These are phyloP conservation scores for Cyclotella sp. DNA, from an alignment of 108 stramenopile species.

Conservation along the genomic window DNA sequence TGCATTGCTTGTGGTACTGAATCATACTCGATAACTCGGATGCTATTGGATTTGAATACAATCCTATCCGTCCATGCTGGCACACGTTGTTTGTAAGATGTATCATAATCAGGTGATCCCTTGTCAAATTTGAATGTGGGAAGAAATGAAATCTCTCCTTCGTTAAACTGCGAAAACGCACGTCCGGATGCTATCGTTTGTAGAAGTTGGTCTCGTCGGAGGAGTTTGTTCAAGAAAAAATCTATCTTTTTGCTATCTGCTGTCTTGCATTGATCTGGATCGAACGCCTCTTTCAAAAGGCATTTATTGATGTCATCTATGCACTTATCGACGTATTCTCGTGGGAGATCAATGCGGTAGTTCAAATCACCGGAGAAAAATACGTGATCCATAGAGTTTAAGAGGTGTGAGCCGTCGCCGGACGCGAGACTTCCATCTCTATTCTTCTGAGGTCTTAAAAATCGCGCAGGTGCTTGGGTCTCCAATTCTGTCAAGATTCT, in stretches of 20 bases:
- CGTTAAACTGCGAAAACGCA: conserved; percentile 78
- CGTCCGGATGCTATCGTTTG: conserved; percentile 64
- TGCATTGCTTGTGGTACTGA: conserved; percentile 64
- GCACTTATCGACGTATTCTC: conserved; percentile 68
- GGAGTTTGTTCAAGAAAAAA: conserved; percentile 47
- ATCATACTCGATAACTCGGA: conserved; percentile 71
- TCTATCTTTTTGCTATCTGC: conserved; percentile 19
- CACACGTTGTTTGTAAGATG: conserved; percentile 87
- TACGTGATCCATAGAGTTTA: conserved; percentile 77
- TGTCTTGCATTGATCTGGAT: background rate
- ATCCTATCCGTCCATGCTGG: conserved; percentile 92
- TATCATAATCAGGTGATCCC: conserved; percentile 75
- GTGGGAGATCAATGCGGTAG: conserved; percentile 82
- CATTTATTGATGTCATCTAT: conserved; percentile 46
- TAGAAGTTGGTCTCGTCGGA: conserved; percentile 80
- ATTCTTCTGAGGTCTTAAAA: conserved; percentile 56
- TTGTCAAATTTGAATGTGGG: conserved; percentile 93
- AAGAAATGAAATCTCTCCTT: conserved; percentile 80
- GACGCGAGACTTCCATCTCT: conserved; percentile 20
- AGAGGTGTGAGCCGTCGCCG: conserved; percentile 60
- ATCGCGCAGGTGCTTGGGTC: conserved; percentile 78
- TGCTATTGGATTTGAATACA: conserved; percentile 73
- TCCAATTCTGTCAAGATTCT: conserved; percentile 84
- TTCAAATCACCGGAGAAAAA: conserved; percentile 91
- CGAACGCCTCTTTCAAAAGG: conserved; percentile 6